Conservation (phyloP, 2,329 filamentous ascomycete species). For the Scedosporium aurantiacum region DNA sequence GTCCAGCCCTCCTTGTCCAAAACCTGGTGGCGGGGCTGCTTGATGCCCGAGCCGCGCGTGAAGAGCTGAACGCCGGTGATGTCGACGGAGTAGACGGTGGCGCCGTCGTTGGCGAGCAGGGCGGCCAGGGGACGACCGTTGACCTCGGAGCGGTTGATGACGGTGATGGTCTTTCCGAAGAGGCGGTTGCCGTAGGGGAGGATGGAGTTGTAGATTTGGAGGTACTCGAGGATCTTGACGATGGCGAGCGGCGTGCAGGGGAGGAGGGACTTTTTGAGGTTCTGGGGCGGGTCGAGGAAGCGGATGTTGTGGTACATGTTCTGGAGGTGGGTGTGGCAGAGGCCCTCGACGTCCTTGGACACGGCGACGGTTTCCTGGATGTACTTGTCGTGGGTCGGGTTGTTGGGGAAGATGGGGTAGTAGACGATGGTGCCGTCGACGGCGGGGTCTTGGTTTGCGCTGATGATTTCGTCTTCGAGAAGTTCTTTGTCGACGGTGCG, state of each 20-base stretch:
- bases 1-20: constrained; percentile 71
- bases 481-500: constrained; percentile 74
- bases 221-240: constrained; percentile 92
- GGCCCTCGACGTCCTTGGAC: constrained; percentile 87
- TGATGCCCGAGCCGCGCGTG: constrained; percentile 77
- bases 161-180: constrained; percentile 87
- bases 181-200: constrained; percentile 86
- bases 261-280: constrained; percentile 78
- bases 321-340: constrained; percentile 88
- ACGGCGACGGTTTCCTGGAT: constrained; percentile 89
- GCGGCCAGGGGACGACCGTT: constrained; percentile 89
- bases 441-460: constrained; percentile 65
- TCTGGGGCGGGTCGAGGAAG: constrained; percentile 70
- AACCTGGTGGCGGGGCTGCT: constrained; percentile 76
- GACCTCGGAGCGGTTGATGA: constrained; percentile 93
- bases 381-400: constrained; percentile 82
- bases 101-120: constrained; percentile 89
- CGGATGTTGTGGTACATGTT: constrained; percentile 99
- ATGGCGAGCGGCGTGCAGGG: constrained; percentile 93
- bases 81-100: constrained; percentile 90
- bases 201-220: constrained; percentile 94
- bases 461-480: constrained; percentile 79
- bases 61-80: constrained; percentile 86
- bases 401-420: constrained; percentile 82
- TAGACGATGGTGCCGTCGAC: constrained; percentile 95